Percentiles rank a stretch among this genome's conserved stretches.
Conservation (phyloP, 768 basidiomycete genomes). For the Lentinus brumalis region DNA sequence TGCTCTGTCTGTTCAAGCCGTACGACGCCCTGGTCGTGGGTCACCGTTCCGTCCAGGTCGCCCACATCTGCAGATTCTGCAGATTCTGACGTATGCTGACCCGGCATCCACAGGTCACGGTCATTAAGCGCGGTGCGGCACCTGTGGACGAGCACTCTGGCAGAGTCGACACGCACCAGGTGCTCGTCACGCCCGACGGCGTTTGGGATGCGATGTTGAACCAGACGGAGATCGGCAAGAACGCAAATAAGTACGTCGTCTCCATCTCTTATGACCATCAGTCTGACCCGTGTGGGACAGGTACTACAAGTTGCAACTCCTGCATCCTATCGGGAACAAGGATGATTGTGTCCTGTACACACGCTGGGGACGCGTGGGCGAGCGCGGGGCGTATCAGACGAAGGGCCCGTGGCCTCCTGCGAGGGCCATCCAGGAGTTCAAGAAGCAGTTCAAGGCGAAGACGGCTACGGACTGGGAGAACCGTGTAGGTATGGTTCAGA, state of each 20-base stretch:
- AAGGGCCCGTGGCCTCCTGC: slow-evolving; percentile 52
- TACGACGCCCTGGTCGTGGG: too few species aligned
- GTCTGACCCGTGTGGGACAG: slow-evolving; percentile 28
- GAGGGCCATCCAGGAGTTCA: slow-evolving; percentile 52
- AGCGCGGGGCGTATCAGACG: slow-evolving; percentile 48
- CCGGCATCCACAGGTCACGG: slow-evolving; percentile 42
- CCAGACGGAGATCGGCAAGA: slow-evolving; percentile 56
- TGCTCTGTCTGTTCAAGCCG: too few species aligned
- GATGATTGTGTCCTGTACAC: slow-evolving; percentile 45
- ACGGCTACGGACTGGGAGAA: slow-evolving; percentile 51
- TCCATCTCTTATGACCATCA: too few species aligned
- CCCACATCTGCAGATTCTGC: too few species aligned
- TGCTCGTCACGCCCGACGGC: slow-evolving; percentile 42
- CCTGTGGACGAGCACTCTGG: slow-evolving; percentile 53
- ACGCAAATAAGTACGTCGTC: slow-evolving; percentile 47
- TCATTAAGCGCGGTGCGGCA: slow-evolving; percentile 56
- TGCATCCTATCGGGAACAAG: slow-evolving; percentile 48
- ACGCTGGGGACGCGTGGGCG: slow-evolving; percentile 66
- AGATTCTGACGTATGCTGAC: too few species aligned
- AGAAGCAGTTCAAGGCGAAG: slow-evolving; percentile 62
- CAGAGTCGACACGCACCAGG: slow-evolving; percentile 53
- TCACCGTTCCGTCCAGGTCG: too few species aligned
- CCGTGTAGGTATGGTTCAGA: slow-evolving; percentile 51
- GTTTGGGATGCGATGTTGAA: slow-evolving; percentile 67
- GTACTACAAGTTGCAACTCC: slow-evolving; percentile 61